phyloP scores from a whole-genome alignment of 192 early-diverging fungal genomes.

The Coemansia sp. region DNA sequence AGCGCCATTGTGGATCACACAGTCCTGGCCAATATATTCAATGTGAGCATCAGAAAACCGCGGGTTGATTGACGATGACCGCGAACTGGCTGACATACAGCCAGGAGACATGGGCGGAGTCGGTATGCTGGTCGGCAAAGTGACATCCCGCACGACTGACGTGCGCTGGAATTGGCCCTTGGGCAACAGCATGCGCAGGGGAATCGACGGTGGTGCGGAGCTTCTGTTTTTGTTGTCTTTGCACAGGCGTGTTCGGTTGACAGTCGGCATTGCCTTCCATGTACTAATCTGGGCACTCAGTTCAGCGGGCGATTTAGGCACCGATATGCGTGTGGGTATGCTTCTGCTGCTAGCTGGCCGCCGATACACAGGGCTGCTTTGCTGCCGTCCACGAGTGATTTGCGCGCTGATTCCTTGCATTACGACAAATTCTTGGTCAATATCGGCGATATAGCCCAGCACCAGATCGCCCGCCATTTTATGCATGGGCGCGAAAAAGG shows the following conservation, averaged over 20 bases:
- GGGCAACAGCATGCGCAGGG: conserved; percentile 32
- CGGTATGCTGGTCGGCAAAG: background rate
- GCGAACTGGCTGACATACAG: background rate
- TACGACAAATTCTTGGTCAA: conserved; percentile 42
- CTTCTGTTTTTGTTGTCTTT: conserved; percentile 18
- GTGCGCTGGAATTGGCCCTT: background rate
- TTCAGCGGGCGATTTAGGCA: background rate
- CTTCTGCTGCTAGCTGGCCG: conserved; percentile 1
- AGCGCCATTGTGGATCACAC: conserved; percentile 47
- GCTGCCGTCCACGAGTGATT: conserved; percentile 30
- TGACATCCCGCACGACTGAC: background rate
- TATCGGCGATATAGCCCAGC: conserved; percentile 27
- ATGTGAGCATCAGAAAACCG: conserved; percentile 49
- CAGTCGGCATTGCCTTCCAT: conserved; percentile 8
- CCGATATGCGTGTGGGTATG: background rate
- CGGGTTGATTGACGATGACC: conserved; percentile 17
- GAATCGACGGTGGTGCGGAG: conserved; percentile 25
- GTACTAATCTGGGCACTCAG: conserved; percentile 1
- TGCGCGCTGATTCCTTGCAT: conserved; percentile 47
- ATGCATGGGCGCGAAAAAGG: background rate
- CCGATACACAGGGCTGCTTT: background rate
- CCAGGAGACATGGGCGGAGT: conserved; percentile 14
- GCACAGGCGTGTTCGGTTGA: conserved; percentile 9
- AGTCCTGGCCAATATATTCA: conserved; percentile 48
- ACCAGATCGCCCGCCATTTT: conserved; percentile 14